Base-by-base conservation (phyloP, 2,329 filamentous ascomycete genomes). In the Biscogniauxia sp. region DNA sequence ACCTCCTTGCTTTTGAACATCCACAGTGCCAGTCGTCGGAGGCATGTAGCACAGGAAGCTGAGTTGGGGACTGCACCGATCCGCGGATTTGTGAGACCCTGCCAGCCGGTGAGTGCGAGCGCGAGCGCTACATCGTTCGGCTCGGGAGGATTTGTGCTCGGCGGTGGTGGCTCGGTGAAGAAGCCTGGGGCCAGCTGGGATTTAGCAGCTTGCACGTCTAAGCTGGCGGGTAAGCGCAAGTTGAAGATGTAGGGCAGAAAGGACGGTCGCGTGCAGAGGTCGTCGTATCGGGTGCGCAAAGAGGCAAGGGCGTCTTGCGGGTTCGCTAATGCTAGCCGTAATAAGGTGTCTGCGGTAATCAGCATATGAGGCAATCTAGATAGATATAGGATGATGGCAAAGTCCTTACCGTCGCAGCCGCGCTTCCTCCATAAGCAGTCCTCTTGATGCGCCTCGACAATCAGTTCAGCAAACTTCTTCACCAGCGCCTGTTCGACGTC, bases 1-100 rank as follows among this genome's bases (percentile, higher is more conserved):
- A 89, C 83, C 68, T 86, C 84, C 74, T 88, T 93, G 74, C 88
- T 88, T 70, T 88, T 90, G 74, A 96, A 98, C 80, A 99, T 89
- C 95, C 95, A 99, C 1, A 99, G 81, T 0, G 95, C 95, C 0
- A 98, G 81, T 1, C 93, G 87, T 61, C 95, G 88, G 70, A 96
- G 90, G 73, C 95, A 99, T 20, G 92, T 91, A 61, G 89, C 84
- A 74, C 95, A 99, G 4, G 87, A 88, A 5, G 91, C 88, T 17
- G 94, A 85, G 62, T 92, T 90, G 50, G 88, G 86, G 20, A 89
- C 85, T 1, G 86, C 76, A 72, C 88, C 75, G 69, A 87, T 76
- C 72, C 81, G 76, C 13, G 77, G 65, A 66, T 85, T 82, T 6
- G 77, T 78, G 2, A 87, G 78, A n/a, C 86, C 87, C 69, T 92